These are phyloP conservation scores for Aciculosporium take DNA, from an alignment of 2,329 filamentous ascomycete species.

Conservation along the genomic window DNA sequence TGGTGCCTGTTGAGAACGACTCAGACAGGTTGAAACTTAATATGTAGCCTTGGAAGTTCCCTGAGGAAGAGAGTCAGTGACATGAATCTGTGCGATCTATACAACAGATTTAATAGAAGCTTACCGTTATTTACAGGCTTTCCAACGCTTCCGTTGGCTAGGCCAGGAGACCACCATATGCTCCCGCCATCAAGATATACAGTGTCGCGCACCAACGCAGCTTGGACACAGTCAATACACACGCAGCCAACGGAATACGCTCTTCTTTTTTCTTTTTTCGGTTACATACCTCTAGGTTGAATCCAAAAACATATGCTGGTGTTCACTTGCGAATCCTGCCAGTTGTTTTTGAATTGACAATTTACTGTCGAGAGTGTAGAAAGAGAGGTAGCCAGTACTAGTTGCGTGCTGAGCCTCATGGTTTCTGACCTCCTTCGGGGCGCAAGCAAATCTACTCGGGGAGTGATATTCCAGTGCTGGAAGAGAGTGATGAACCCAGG, in stretches of 20 bases:
- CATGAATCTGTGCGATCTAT: neutral
- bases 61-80: constrained; percentile 20
- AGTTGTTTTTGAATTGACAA: constrained; percentile 32
- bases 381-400: constrained; percentile 10
- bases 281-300: constrained; percentile 25
- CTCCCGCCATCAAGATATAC: constrained; percentile 52
- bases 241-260: neutral
- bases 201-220: constrained; percentile 43
- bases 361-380: constrained; percentile 6
- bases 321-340: constrained; percentile 38
- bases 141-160: constrained; percentile 28
- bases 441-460: too few species aligned
- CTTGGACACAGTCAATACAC: constrained; percentile 19
- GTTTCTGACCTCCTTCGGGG: neutral
- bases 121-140: constrained; percentile 25
- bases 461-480: neutral
- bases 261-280: neutral
- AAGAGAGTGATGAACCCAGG: neutral
- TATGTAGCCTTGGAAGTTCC: constrained; percentile 36
- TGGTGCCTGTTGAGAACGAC: constrained; percentile 36
- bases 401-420: constrained; percentile 10
- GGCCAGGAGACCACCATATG: constrained; percentile 37
- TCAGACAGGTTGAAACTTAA: constrained; percentile 44
- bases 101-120: constrained; percentile 9
- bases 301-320: constrained; percentile 46